Conservation (phyloP, 2,329 filamentous ascomycete genomes). For the Epichloe hybrida region DNA sequence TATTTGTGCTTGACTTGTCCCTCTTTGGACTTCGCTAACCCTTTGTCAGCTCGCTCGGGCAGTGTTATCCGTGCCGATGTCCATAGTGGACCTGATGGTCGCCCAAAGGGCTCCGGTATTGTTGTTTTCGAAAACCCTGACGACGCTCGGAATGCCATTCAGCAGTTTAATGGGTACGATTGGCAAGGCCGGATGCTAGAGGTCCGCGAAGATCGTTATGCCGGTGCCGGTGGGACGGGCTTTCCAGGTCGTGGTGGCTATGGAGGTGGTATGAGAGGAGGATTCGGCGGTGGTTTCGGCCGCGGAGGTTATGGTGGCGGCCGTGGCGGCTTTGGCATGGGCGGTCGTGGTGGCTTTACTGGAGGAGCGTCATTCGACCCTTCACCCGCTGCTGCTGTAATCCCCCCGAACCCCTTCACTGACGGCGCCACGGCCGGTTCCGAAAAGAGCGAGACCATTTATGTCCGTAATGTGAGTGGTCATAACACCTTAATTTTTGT, state of each 20-base stretch:
- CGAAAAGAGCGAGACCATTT: constrained; percentile 73
- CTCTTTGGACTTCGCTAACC: neutral
- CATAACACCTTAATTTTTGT: neutral
- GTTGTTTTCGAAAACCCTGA: constrained; percentile 93
- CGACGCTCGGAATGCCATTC: constrained; percentile 88
- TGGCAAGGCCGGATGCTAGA: constrained; percentile 92
- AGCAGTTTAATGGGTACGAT: constrained; percentile 96
- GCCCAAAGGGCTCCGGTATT: constrained; percentile 92
- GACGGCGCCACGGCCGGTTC: constrained; percentile 80
- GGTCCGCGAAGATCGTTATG: constrained; percentile 92
- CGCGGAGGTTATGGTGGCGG: constrained; percentile 39
- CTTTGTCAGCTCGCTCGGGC: constrained; percentile 42
- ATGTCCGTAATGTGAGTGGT: constrained; percentile 82
- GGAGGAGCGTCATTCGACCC: constrained; percentile 39
- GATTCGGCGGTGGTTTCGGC: constrained; percentile 41
- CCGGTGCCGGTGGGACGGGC: constrained; percentile 47
- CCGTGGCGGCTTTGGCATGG: constrained; percentile 28
- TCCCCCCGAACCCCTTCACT: constrained; percentile 75
- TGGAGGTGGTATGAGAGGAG: constrained; percentile 44
- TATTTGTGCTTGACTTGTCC: neutral
- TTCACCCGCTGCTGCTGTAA: constrained; percentile 29
- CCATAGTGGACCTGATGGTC: constrained; percentile 78
- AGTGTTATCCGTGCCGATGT: constrained; percentile 90
- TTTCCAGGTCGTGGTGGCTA: constrained; percentile 45
- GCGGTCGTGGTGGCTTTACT: constrained; percentile 22